Percentiles rank a stretch among this genome's conserved stretches.
Evolutionary conservation across 2,329 filamentous ascomycete species (phyloP).

Genomic region (Microcyclospora pomicola): DNA sequence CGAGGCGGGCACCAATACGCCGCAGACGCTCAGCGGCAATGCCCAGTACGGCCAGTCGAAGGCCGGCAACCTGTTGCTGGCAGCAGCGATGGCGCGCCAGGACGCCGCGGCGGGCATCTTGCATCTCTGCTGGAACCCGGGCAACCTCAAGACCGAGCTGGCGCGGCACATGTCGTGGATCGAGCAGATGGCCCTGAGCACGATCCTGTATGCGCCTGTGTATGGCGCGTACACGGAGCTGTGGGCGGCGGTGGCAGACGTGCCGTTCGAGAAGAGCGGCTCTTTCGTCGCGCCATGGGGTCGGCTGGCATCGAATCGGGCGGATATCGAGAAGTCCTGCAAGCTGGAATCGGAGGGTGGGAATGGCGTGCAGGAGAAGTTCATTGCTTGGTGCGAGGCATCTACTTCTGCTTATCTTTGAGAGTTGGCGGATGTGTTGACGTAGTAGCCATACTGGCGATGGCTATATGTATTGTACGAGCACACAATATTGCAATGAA

Average conservation of each 20-base stretch:
- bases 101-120: constrained; percentile 13
- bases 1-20: constrained; percentile 5
- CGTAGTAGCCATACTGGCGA: too few relatives aligned
- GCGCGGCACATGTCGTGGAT: constrained; percentile 12
- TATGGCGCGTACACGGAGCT: constrained; percentile 23
- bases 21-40: constrained; percentile 10
- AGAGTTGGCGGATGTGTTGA: too few relatives aligned
- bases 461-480: too few relatives aligned
- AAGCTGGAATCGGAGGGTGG: too few relatives aligned
- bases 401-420: too few relatives aligned
- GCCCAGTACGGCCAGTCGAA: constrained; percentile 18
- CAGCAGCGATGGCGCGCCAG: constrained; percentile 11
- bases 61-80: constrained; percentile 17
- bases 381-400: too few relatives aligned
- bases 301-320: too few relatives aligned
- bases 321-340: too few relatives aligned
- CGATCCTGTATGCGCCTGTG: constrained; percentile 12
- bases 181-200: constrained; percentile 2
- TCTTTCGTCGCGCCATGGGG: too few relatives aligned
- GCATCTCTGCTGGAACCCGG: constrained; percentile 19
- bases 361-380: too few relatives aligned
- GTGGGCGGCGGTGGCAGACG: constrained; percentile 2
- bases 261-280: too few relatives aligned
- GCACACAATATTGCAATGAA: too few relatives aligned
- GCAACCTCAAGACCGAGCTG: constrained; percentile 20